These are phyloP conservation scores for Phytophthora podocarpi DNA, from an alignment of 352 stramenopile species.

Conservation along the genomic window DNA sequence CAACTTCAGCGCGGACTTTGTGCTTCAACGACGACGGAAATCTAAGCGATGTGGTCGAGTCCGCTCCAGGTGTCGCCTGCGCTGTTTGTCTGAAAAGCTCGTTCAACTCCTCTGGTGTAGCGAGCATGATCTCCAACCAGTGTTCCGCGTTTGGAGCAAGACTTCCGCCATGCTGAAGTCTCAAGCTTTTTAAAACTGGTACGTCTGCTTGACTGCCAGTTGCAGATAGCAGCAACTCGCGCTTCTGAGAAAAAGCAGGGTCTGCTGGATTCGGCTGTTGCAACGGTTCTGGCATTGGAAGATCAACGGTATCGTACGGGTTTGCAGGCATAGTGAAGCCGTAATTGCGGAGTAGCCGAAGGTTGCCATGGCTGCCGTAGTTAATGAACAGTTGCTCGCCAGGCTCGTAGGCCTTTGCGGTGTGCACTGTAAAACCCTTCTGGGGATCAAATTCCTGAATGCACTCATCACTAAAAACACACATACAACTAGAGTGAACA, in stretches of 20 bases:
- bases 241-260: constrained; percentile 40
- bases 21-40: constrained; percentile 36
- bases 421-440: constrained; percentile 68
- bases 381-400: constrained; percentile 86
- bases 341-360: constrained; percentile 82
- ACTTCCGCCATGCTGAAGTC: constrained; percentile 35
- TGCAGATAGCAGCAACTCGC: constrained; percentile 38
- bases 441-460: constrained; percentile 62
- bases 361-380: constrained; percentile 73
- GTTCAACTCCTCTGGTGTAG: constrained; percentile 48
- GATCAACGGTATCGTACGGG: constrained; percentile 44
- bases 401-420: constrained; percentile 52
- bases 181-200: constrained; percentile 38
- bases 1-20: constrained; percentile 34
- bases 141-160: constrained; percentile 42
- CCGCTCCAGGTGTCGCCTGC: neutral
- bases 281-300: constrained; percentile 44
- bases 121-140: constrained; percentile 63
- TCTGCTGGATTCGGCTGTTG: constrained; percentile 43
- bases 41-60: constrained; percentile 14
- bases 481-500: neutral
- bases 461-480: constrained; percentile 59
- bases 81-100: constrained; percentile 44
- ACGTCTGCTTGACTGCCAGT: constrained; percentile 12
- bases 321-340: constrained; percentile 62